Evolutionary conservation across 805 yeast species (phyloP).

Genomic region (Metschnikowia vanudenii): DNA sequence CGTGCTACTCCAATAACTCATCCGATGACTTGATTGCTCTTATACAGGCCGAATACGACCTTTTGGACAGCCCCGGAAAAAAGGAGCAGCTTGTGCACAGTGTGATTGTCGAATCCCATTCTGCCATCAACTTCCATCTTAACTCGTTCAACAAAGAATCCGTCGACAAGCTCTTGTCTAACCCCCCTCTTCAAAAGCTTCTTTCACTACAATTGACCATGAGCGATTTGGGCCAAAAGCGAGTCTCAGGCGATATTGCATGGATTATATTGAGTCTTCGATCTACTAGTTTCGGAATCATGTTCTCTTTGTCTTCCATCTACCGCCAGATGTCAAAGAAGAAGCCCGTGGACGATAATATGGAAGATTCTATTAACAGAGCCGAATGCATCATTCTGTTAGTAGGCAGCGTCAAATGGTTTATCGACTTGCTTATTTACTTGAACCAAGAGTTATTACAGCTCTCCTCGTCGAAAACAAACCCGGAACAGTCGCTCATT

Average conservation of each 20-base stretch:
- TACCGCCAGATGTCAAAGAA: slow-evolving; percentile 66
- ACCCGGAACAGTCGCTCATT: slow-evolving; percentile 21
- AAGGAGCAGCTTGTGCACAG: slow-evolving; percentile 34
- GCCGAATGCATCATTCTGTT: slow-evolving; percentile 60
- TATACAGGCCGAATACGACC: slow-evolving; percentile 36
- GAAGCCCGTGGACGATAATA: slow-evolving; percentile 49
- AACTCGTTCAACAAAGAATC: slow-evolving; percentile 66
- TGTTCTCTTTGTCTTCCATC: slow-evolving; percentile 58
- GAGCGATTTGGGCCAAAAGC: slow-evolving; percentile 43
- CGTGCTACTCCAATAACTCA: slow-evolving; percentile 64
- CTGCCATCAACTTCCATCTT: slow-evolving; percentile 70
- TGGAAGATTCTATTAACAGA: slow-evolving; percentile 54
- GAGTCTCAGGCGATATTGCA: slow-evolving; percentile 48
- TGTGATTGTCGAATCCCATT: slow-evolving; percentile 64
- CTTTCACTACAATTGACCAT: slow-evolving; percentile 66
- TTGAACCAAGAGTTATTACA: slow-evolving; percentile 71
- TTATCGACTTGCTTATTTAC: slow-evolving; percentile 71
- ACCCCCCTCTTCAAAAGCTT: slow-evolving; percentile 74
- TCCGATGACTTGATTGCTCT: slow-evolving; percentile 69
- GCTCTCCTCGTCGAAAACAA: slow-evolving; percentile 29
- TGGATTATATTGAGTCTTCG: slow-evolving; percentile 67
- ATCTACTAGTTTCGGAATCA: slow-evolving; percentile 66
- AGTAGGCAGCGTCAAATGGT: slow-evolving; percentile 84
- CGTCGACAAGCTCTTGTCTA: slow-evolving; percentile 69
- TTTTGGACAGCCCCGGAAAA: slow-evolving; percentile 15